Conservation (phyloP, 805 yeast species). For the Diddensiella transvaalensis region DNA sequence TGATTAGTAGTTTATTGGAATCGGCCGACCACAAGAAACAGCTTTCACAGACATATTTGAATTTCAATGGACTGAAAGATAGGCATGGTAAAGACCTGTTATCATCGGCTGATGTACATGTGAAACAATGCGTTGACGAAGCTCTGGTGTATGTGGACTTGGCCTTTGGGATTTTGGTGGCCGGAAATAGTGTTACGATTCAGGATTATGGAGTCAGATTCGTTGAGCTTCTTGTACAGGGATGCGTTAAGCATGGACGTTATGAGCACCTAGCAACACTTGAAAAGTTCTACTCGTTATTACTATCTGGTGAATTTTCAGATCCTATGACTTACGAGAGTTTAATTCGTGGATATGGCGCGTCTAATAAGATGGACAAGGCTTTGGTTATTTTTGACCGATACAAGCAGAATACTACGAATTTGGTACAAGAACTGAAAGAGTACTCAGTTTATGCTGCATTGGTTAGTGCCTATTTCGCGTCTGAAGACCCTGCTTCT, state of each 20-base stretch:
- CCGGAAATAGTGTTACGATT: conserved; percentile 23
- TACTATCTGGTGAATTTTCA: background rate
- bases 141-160: conserved; percentile 23
- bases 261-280: conserved; percentile 6
- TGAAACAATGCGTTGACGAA: conserved; percentile 10
- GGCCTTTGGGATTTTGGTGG: conserved; percentile 32
- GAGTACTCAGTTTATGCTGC: conserved; percentile 24
- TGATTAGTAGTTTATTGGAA: conserved; percentile 25
- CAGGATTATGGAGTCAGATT: conserved; percentile 22
- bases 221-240: conserved; percentile 22
- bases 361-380: conserved; percentile 16
- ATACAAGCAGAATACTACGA: conserved; percentile 17
- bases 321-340: conserved; percentile 1
- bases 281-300: conserved; percentile 13
- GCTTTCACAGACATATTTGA: conserved; percentile 7
- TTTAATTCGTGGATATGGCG: conserved; percentile 20
- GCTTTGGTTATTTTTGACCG: conserved; percentile 23
- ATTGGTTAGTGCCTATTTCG: conserved; percentile 29
- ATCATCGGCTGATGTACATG: conserved; percentile 11
- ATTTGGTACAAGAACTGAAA: conserved; percentile 6
- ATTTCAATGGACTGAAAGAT: conserved; percentile 8
- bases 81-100: conserved; percentile 10
- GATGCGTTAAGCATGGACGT: conserved; percentile 17
- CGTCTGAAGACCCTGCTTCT: conserved; percentile 21
- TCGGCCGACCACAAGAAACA: conserved; percentile 17